Conservation (phyloP, 345 rosid genomes). For the Gossypium ekmanianum region DNA sequence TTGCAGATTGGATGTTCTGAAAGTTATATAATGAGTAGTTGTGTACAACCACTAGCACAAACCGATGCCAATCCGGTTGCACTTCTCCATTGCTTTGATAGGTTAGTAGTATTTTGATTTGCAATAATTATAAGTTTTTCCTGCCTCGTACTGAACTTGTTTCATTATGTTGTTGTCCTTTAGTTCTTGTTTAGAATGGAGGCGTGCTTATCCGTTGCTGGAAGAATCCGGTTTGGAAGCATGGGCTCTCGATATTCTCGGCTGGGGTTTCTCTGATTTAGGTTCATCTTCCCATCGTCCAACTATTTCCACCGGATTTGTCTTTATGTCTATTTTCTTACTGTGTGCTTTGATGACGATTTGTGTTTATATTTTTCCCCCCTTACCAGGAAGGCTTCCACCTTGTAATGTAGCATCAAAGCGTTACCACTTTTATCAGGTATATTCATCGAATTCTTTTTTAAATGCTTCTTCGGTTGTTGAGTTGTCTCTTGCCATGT, state of each 20-base stretch:
- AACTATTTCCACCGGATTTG: neutral
- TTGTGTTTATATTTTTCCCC: neutral
- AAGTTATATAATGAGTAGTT: constrained; percentile 66
- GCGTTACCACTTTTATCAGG: constrained; percentile 73
- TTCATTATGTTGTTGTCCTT: constrained; percentile 13
- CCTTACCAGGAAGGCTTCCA: constrained; percentile 48
- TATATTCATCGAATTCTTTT: constrained; percentile 5
- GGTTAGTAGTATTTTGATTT: constrained; percentile 33
- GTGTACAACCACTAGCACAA: constrained; percentile 47
- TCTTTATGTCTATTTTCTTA: neutral
- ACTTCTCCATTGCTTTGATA: constrained; percentile 91
- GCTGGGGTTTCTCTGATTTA: constrained; percentile 90
- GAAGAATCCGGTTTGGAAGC: constrained; percentile 74
- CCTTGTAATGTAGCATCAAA: constrained; percentile 68
- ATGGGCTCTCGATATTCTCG: constrained; percentile 93
- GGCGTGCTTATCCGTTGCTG: constrained; percentile 59
- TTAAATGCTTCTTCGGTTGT: neutral
- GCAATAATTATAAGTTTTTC: neutral
- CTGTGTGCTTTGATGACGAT: neutral
- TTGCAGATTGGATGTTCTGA: constrained; percentile 46
- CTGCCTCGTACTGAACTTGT: constrained; percentile 4
- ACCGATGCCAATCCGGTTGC: constrained; percentile 48
- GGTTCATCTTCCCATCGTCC: constrained; percentile 30
- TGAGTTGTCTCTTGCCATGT: neutral
- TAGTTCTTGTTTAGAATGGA: constrained; percentile 89